Base-by-base conservation (phyloP, 352 stramenopile genomes). In the Phytopythium vexans region DNA sequence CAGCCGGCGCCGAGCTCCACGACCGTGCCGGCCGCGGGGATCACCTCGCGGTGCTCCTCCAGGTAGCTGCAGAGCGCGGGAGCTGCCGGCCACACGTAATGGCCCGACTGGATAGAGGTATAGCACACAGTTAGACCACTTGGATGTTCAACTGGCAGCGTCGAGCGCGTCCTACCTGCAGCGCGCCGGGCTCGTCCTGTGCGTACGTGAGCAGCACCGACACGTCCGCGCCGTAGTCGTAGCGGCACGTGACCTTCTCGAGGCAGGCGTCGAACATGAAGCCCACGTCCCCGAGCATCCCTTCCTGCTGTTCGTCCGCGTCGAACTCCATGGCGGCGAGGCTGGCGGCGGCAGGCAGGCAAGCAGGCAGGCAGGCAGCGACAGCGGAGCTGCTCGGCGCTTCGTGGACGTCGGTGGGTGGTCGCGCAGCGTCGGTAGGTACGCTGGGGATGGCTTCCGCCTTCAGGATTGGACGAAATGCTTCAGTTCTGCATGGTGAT, bases 1-100 rank as follows among this genome's bases (percentile, higher is more conserved):
- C 74, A 92, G 2, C 81, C 81, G 8, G 81, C 78, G 40, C 81
- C 81, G 3, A 92, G 57, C 53, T 92, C 81, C 39, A 92, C 74
- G 54, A 92, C 67, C 21, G 66, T 82, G 12, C 78, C 73, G 6
- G 57, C 51, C 9, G 37, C 36, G 7, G 81, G 76, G 37, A 92
- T 82, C 31, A 58, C 44, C 12, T 76, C 62, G 1, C 65, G 65
- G 45, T 88, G 60, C 44, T 56, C 41, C 33, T 74, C 65, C 54
- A 92, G 54, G 54, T 89, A 89, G 51, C 74, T 63, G 63, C 78
- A 89, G 7, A 92, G 63, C 41, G 78, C 74, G 3, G 79, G 76
- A 1, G 82, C 78, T 8, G 82, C 82, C 8, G 76, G 72, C 70
- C 78, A 88, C 46, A 92, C 77, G 56, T 84, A 88, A 49, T 81